Percentiles rank a stretch among this genome's conserved stretches.
phyloP scores from a whole-genome alignment of 164 flowering plant species.

The Piper betle region DNA sequence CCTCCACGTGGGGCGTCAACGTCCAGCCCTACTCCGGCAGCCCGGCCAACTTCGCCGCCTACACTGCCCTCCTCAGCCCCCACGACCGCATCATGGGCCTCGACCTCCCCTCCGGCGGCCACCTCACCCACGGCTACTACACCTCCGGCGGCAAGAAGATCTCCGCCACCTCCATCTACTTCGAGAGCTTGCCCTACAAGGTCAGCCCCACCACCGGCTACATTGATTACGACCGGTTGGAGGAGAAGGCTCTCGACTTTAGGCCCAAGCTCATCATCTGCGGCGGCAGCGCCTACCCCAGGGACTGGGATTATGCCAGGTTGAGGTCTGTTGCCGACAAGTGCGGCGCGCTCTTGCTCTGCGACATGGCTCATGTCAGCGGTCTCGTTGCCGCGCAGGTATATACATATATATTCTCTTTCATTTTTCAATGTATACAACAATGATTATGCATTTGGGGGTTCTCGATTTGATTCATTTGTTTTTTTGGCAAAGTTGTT shows the following conservation, averaged over 20 bases:
- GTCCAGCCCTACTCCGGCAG: constrained; percentile 96
- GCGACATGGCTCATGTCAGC: constrained; percentile 98
- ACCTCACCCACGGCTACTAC: constrained; percentile 91
- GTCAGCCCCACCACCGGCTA: constrained; percentile 64
- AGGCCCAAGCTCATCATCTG: constrained; percentile 89
- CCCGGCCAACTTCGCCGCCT: constrained; percentile 97
- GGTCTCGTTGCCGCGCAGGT: constrained; percentile 99
- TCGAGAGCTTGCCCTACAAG: constrained; percentile 99
- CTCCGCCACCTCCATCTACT: constrained; percentile 92
- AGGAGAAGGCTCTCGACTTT: constrained; percentile 98
- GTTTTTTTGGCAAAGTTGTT: too few relatives aligned
- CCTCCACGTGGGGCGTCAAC: constrained; percentile 84
- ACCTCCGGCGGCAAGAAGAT: constrained; percentile 95
- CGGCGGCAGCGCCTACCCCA: constrained; percentile 95
- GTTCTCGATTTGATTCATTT: too few relatives aligned
- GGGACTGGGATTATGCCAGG: constrained; percentile 88
- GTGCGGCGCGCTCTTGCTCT: constrained; percentile 81
- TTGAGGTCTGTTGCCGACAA: constrained; percentile 75
- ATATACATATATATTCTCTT: background rate
- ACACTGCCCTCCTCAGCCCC: constrained; percentile 83
- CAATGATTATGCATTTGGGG: too few relatives aligned
- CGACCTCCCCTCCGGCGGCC: constrained; percentile 94
- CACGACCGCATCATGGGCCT: constrained; percentile 97
- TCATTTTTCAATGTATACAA: too few relatives aligned
- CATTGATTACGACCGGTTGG: constrained; percentile 83